phyloP scores from a whole-genome alignment of 2,329 filamentous ascomycete genomes.

The Daldinia sp. region DNA sequence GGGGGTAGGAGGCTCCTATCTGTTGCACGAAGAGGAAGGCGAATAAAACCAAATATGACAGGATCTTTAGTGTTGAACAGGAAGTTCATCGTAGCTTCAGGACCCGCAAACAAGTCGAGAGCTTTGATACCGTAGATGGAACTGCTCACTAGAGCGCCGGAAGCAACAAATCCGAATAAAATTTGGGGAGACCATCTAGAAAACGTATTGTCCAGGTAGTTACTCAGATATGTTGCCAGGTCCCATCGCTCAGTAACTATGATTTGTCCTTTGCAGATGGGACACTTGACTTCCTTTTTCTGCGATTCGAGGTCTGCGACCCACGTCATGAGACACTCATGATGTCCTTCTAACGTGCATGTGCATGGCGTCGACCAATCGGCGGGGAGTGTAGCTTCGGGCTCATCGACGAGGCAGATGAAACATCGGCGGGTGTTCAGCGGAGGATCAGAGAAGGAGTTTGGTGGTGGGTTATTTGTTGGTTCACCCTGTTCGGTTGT shows the following conservation, averaged over 20 bases:
- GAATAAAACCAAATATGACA: slow-evolving; percentile 19
- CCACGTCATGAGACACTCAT: slow-evolving; percentile 83
- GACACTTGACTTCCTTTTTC: slow-evolving; percentile 76
- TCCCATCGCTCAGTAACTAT: slow-evolving; percentile 78
- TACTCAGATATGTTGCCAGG: slow-evolving; percentile 72
- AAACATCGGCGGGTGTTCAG: slow-evolving; percentile 60
- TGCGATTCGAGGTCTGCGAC: slow-evolving; percentile 84
- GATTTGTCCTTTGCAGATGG: slow-evolving; percentile 88
- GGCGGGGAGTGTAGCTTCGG: slow-evolving; percentile 56
- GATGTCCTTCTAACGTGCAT: slow-evolving; percentile 90
- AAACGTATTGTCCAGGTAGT: slow-evolving; percentile 64
- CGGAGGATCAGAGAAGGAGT: slow-evolving; percentile 29
- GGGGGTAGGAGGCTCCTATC: background rate
- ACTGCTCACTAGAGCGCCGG: slow-evolving; percentile 60
- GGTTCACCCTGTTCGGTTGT: slow-evolving; percentile 26
- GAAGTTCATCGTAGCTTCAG: slow-evolving; percentile 54
- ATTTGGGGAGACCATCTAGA: slow-evolving; percentile 66
- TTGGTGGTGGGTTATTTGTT: background rate
- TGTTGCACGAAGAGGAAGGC: background rate
- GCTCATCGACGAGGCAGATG: slow-evolving; percentile 68
- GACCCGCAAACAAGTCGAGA: slow-evolving; percentile 61
- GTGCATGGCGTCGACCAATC: slow-evolving; percentile 88
- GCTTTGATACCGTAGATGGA: slow-evolving; percentile 62
- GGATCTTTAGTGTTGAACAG: slow-evolving; percentile 43
- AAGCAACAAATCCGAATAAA: slow-evolving; percentile 67